Percentiles rank a stretch among this genome's conserved stretches.
Conservation (phyloP, 2,329 filamentous ascomycete genomes). For the Monosporascus sp. region DNA sequence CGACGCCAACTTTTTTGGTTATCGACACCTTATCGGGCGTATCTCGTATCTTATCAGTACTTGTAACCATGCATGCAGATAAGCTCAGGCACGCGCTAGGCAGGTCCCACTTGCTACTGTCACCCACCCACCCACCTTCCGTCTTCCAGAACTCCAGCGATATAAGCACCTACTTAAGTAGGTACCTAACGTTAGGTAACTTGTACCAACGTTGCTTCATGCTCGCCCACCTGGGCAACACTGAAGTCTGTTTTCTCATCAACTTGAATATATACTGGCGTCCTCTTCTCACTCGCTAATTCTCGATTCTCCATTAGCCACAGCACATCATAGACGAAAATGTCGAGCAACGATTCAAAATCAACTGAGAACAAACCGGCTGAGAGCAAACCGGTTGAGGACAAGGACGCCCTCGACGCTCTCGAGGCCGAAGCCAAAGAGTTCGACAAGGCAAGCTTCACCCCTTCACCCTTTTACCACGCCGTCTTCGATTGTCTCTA, state of each 20-base stretch:
- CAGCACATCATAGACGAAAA: background rate
- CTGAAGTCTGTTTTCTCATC: too few relatives aligned
- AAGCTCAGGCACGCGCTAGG: too few relatives aligned
- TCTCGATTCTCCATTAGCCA: background rate
- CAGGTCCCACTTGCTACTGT: too few relatives aligned
- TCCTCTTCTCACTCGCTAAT: background rate
- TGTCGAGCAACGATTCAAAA: slow-evolving; percentile 12
- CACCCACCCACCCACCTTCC: too few relatives aligned
- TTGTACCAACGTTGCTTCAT: too few relatives aligned
- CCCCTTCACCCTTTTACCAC: background rate
- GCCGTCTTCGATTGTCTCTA: slow-evolving; percentile 1
- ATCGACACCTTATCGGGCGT: background rate
- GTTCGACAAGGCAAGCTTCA: slow-evolving; percentile 68
- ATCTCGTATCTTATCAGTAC: background rate
- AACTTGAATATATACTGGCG: too few relatives aligned
- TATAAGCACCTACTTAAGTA: too few relatives aligned
- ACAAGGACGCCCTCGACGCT: slow-evolving; percentile 71
- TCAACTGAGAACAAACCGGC: slow-evolving; percentile 33
- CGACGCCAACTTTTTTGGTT: background rate
- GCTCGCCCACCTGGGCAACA: too few relatives aligned
- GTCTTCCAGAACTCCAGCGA: too few relatives aligned
- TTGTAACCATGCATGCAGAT: too few relatives aligned
- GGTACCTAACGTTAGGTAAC: too few relatives aligned
- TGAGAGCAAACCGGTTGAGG: slow-evolving; percentile 32
- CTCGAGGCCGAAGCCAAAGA: slow-evolving; percentile 84